Evolutionary conservation across 176 grass and related monocot genomes (phyloP).

Genomic region (Musa beccarii): DNA sequence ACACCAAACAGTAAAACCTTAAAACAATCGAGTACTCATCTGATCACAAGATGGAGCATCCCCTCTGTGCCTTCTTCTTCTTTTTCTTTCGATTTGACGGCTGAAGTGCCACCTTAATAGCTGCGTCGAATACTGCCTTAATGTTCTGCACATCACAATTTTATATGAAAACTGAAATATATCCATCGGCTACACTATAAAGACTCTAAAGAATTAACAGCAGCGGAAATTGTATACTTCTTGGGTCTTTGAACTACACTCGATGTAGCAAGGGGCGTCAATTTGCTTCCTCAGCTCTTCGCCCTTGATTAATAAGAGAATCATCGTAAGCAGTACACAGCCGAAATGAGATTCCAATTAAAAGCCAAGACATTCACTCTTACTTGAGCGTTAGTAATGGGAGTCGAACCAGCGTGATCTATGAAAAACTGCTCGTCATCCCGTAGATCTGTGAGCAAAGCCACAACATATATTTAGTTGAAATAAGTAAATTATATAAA

Average conservation of each 20-base stretch:
- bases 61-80: slow-evolving; percentile 53
- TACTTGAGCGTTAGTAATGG: slow-evolving; percentile 42
- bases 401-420: slow-evolving; percentile 42
- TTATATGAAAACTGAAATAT: not conserved
- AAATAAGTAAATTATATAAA: not conserved
- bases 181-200: slow-evolving; percentile 17
- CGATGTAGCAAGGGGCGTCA: slow-evolving; percentile 53
- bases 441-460: no score
- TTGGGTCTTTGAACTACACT: slow-evolving; percentile 75
- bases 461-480: no score
- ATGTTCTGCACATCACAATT: slow-evolving; percentile 43
- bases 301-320: slow-evolving; percentile 34
- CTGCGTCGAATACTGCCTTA: slow-evolving; percentile 69
- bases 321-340: not conserved
- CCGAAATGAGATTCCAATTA: not conserved
- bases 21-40: not conserved
- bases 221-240: slow-evolving; percentile 32
- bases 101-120: slow-evolving; percentile 72
- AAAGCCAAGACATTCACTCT: not conserved
- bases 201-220: slow-evolving; percentile 4
- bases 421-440: slow-evolving; percentile 36
- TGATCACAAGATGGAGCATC: slow-evolving; percentile 57
- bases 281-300: slow-evolving; percentile 72
- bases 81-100: slow-evolving; percentile 72
- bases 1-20: no score